phyloP scores from a whole-genome alignment of 2,329 filamentous ascomycete species.

The Cytospora paraplurivora region DNA sequence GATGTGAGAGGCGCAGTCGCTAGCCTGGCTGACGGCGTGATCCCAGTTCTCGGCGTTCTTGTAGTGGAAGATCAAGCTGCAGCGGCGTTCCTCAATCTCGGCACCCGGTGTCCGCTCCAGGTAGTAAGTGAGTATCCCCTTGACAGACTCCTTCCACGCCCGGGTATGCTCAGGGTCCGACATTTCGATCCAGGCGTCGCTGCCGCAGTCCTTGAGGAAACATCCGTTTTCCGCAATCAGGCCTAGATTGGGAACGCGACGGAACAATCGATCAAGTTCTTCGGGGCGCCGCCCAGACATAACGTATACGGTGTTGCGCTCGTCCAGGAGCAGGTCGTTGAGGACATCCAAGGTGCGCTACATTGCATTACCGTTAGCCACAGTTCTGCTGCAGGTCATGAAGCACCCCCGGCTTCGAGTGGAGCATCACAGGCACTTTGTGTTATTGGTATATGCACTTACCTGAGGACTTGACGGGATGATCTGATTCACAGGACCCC shows the following conservation, averaged over 20 bases:
- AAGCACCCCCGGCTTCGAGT: too few species aligned
- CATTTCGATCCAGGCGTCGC: slow-evolving; percentile 74
- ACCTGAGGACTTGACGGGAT: slow-evolving; percentile 79
- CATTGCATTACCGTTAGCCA: slow-evolving; percentile 18
- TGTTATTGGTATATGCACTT: slow-evolving; percentile 29
- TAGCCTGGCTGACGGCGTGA: slow-evolving; percentile 75
- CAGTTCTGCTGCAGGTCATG: background rate
- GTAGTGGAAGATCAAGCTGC: slow-evolving; percentile 89
- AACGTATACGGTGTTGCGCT: slow-evolving; percentile 84
- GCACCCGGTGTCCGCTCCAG: slow-evolving; percentile 86
- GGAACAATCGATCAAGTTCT: slow-evolving; percentile 85
- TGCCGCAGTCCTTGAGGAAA: slow-evolving; percentile 74
- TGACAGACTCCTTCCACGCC: slow-evolving; percentile 82
- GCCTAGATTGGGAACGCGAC: slow-evolving; percentile 78
- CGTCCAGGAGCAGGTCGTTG: slow-evolving; percentile 78
- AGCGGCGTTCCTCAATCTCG: slow-evolving; percentile 87
- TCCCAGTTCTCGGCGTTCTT: slow-evolving; percentile 77
- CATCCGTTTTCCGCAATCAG: slow-evolving; percentile 95
- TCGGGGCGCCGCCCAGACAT: slow-evolving; percentile 90
- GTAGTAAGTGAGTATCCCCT: slow-evolving; percentile 84
- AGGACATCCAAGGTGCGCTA: slow-evolving; percentile 80
- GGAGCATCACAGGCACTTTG: too few species aligned
- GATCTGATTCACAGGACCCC: slow-evolving; percentile 81
- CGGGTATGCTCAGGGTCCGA: slow-evolving; percentile 70
- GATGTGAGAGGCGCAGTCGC: slow-evolving; percentile 90